These are phyloP conservation scores for Stephania cephalantha DNA, from an alignment of 164 flowering plant species.

Conservation along the genomic window DNA sequence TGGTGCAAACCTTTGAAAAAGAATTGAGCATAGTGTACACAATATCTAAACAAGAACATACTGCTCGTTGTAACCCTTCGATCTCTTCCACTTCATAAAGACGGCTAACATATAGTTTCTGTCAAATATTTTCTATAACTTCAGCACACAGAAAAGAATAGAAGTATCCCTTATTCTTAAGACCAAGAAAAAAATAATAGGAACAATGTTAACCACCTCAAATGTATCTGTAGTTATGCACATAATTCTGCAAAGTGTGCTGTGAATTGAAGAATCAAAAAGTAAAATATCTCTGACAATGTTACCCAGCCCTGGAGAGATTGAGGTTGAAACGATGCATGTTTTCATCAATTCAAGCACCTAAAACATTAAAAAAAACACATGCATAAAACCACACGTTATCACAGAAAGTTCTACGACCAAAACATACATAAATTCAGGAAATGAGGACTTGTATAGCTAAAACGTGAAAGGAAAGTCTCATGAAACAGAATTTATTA, in stretches of 20 bases:
- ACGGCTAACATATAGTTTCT: constrained; percentile 70
- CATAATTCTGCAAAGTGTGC: constrained; percentile 52
- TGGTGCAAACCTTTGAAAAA: constrained; percentile 48
- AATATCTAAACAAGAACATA: constrained; percentile 63
- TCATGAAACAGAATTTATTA: not conserved
- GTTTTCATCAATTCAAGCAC: constrained; percentile 70
- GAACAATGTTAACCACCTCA: constrained; percentile 43
- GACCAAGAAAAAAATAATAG: not conserved
- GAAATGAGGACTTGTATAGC: not conserved
- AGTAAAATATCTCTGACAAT: constrained; percentile 48
- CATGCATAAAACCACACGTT: not conserved
- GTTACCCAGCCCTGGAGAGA: constrained; percentile 40
- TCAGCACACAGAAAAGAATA: not conserved
- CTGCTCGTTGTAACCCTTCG: constrained; percentile 67
- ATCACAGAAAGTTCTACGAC: not conserved
- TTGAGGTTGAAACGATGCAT: constrained; percentile 41
- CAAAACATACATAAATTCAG: not conserved
- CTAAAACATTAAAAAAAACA: constrained; percentile 24
- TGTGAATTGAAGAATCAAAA: constrained; percentile 73
- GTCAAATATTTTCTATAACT: constrained; percentile 11
- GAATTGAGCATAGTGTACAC: constrained; percentile 42
- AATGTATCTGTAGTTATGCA: constrained; percentile 54
- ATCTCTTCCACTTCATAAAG: constrained; percentile 59
- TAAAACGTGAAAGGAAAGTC: not conserved
- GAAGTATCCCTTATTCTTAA: not conserved